Base-by-base conservation (phyloP, 148 eudicot genomes). In the Selenicereus undatus region DNA sequence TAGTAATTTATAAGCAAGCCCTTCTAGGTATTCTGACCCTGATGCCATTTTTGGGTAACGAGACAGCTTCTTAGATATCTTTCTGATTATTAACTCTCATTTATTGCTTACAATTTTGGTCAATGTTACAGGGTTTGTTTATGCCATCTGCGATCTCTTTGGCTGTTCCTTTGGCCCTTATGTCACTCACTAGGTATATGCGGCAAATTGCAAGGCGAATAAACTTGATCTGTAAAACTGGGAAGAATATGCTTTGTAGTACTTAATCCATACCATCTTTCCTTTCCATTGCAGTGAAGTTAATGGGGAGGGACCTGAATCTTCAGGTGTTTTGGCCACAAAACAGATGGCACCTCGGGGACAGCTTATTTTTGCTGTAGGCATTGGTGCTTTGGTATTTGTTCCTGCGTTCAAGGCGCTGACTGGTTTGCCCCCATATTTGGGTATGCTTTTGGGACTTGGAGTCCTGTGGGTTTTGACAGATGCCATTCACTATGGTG, bases 331-430 rank as follows among this genome's bases (percentile, higher is more conserved):
- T 85, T 76, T 93, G 93, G 84, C 98, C 69, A 87, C 99, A 42
- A 94, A 96, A 86, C 95, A 92, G 86, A 92, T 95, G 97, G 99
- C 99, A 72, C 99, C 99, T 83, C 89, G 97, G 54, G 97, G 98
- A 80, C 88, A 89, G 82, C 99, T 96, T 82, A 95, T 96, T 76
- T 93, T 96, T 66, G 84, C 84, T 27, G 93, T 93, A 45, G 99
- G 99, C 48, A 69, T 93, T 68, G 98, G 99, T 71, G 98, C 98
- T 80, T 84, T 96, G 78, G 32, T 96, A 75, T 96, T 91, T 84
- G 99, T 96, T 84, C 99, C 99, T 1, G 93, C 89, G 39, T 96
- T 96, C 90, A 96, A 93, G 83, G 84, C 93, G 74, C 79, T 92
- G 29, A 93, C 99, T 45, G 99, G 99, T 29, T 83, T 96, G 85